Evolutionary conservation across 371 early-diverging fungal genomes (phyloP).

Genomic region (Mortierella sp.): DNA sequence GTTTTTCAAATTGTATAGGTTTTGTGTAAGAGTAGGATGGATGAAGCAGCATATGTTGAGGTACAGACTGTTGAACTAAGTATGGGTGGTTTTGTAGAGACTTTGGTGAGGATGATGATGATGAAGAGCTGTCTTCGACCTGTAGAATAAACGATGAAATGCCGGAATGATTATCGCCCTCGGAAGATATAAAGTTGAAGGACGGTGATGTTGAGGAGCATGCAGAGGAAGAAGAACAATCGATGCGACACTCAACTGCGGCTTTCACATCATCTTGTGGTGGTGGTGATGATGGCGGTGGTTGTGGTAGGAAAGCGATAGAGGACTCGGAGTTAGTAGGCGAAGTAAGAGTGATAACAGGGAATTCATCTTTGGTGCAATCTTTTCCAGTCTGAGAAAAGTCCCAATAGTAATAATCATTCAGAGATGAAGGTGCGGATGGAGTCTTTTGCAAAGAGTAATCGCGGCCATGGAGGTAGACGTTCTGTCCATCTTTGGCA

Average conservation of each 20-base stretch:
- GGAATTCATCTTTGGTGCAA: constrained; percentile 23
- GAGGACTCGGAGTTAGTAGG: constrained; percentile 45
- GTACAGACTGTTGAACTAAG: constrained; percentile 8
- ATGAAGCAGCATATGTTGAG: constrained; percentile 41
- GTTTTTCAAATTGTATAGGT: constrained; percentile 4
- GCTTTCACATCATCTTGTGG: neutral
- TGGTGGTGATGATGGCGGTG: no score
- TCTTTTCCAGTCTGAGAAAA: constrained; percentile 11
- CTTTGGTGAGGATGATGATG: neutral
- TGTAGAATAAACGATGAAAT: neutral
- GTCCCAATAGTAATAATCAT: constrained; percentile 24
- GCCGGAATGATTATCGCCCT: neutral
- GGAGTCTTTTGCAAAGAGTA: constrained; percentile 20
- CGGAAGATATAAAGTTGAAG: neutral
- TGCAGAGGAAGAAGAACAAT: constrained; percentile 1
- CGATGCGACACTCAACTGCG: no score
- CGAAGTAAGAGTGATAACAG: constrained; percentile 46
- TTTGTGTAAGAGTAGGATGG: constrained; percentile 16
- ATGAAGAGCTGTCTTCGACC: neutral
- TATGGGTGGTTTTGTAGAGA: constrained; percentile 1
- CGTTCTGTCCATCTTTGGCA: neutral
- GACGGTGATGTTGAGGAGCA: neutral
- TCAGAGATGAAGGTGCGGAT: constrained; percentile 19
- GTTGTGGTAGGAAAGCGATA: constrained; percentile 5
- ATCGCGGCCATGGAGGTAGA: constrained; percentile 11